These are phyloP conservation scores for Scleroderma bovista DNA, from an alignment of 768 basidiomycete species.

Conservation along the genomic window DNA sequence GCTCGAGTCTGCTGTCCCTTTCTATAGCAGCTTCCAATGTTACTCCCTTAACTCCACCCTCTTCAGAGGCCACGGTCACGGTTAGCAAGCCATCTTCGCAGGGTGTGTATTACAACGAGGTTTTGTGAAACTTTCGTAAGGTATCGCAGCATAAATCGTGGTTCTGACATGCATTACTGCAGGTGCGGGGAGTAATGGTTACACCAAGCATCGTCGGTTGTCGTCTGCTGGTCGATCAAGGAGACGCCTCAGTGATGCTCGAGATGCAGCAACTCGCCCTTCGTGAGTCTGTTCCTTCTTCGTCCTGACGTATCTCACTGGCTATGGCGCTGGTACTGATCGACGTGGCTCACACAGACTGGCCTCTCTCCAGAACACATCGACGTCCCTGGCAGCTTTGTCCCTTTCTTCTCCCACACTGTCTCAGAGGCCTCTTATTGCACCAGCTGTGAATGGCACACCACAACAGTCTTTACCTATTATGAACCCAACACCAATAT, in stretches of 20 bases:
- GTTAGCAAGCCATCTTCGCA: constrained; percentile 2
- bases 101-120: constrained; percentile 7
- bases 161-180: constrained; percentile 1
- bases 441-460: constrained; percentile 4
- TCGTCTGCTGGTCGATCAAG: constrained; percentile 67
- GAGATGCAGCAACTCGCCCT: constrained; percentile 70
- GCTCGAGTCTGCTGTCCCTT: constrained; percentile 57
- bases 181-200: constrained; percentile 28
- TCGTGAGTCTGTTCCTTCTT: constrained; percentile 48
- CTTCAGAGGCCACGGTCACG: constrained; percentile 12
- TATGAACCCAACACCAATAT: constrained; percentile 1
- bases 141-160: background rate
- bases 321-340: constrained; percentile 6
- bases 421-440: constrained; percentile 18
- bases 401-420: constrained; percentile 38
- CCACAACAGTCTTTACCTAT: constrained; percentile 9
- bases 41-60: constrained; percentile 34
- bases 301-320: constrained; percentile 1
- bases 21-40: constrained; percentile 56
- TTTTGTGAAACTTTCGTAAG: no score
- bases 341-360: constrained; percentile 20
- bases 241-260: constrained; percentile 71
- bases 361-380: constrained; percentile 31
- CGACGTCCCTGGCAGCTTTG: constrained; percentile 37
- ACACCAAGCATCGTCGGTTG: constrained; percentile 57